Evolutionary conservation across 2,329 filamentous ascomycete genomes (phyloP).

Genomic region (Periconia sp.): DNA sequence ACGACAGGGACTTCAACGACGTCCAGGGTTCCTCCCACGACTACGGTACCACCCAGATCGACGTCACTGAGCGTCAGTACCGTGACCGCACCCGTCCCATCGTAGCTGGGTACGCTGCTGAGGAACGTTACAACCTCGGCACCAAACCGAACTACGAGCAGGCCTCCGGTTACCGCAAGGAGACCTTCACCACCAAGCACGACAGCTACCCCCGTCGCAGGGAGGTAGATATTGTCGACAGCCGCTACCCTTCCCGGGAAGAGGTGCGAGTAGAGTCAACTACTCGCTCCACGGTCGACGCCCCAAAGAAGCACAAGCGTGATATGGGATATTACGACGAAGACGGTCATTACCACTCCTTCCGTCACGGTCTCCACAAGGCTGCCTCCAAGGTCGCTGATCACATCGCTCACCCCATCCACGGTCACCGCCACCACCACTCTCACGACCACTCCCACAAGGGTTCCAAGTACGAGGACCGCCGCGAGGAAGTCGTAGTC

Average conservation of each 20-base stretch:
- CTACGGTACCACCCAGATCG: slow-evolving; percentile 64
- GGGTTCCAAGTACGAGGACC: slow-evolving; percentile 40
- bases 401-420: slow-evolving; percentile 68
- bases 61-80: slow-evolving; percentile 67
- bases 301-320: slow-evolving; percentile 57
- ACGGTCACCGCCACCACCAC: slow-evolving; percentile 60
- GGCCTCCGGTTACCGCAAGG: slow-evolving; percentile 43
- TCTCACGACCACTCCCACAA: slow-evolving; percentile 44
- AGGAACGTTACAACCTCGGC: slow-evolving; percentile 42
- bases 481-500: slow-evolving; percentile 55
- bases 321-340: slow-evolving; percentile 84
- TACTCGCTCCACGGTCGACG: slow-evolving; percentile 59
- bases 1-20: slow-evolving; percentile 55
- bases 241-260: slow-evolving; percentile 45
- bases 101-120: slow-evolving; percentile 56
- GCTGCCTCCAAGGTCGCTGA: slow-evolving; percentile 63
- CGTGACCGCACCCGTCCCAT: slow-evolving; percentile 65
- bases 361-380: slow-evolving; percentile 73
- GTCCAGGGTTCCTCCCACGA: slow-evolving; percentile 57
- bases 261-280: slow-evolving; percentile 59
- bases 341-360: slow-evolving; percentile 76
- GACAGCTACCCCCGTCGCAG: slow-evolving; percentile 46
- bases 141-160: slow-evolving; percentile 48
- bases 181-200: slow-evolving; percentile 50
- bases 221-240: slow-evolving; percentile 42